phyloP scores from a whole-genome alignment of 352 stramenopile genomes.

The Globisporangium camurandrum region DNA sequence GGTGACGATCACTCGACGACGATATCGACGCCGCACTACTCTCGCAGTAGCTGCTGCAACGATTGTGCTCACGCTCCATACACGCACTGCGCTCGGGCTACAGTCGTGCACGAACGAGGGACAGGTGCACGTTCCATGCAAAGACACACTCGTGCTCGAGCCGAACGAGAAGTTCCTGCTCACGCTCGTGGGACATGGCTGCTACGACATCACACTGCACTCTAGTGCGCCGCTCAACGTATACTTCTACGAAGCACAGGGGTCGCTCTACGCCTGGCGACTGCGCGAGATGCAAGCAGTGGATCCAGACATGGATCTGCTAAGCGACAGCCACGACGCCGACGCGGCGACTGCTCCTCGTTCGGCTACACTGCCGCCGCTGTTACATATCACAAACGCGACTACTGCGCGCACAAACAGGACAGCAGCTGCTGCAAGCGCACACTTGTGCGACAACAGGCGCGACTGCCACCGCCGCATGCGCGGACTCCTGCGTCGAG shows the following conservation, averaged over 20 bases:
- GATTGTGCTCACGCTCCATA: not conserved
- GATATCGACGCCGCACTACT: not conserved
- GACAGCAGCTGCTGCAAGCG: constrained; percentile 5
- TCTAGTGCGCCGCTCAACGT: constrained; percentile 37
- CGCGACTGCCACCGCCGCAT: constrained; percentile 24
- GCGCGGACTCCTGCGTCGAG: constrained; percentile 22
- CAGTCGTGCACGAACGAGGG: constrained; percentile 38
- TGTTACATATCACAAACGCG: not conserved
- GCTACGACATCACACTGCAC: constrained; percentile 35
- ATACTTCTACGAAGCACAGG: constrained; percentile 39
- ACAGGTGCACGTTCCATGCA: constrained; percentile 37
- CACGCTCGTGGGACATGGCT: constrained; percentile 44
- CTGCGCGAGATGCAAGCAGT: constrained; percentile 14
- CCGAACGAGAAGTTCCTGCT: constrained; percentile 40
- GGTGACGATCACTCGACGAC: too few species aligned
- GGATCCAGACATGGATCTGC: constrained; percentile 4
- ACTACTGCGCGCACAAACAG: not conserved
- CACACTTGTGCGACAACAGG: constrained; percentile 20
- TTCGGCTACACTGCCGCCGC: not conserved
- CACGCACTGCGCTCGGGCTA: not conserved
- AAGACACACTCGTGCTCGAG: constrained; percentile 36
- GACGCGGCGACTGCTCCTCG: not conserved
- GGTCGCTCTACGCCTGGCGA: constrained; percentile 11
- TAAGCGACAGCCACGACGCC: not conserved
- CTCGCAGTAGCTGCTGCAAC: not conserved